These are phyloP conservation scores for Cyberlindnera euphorbiae DNA, from an alignment of 805 yeast genomes.

Conservation along the genomic window DNA sequence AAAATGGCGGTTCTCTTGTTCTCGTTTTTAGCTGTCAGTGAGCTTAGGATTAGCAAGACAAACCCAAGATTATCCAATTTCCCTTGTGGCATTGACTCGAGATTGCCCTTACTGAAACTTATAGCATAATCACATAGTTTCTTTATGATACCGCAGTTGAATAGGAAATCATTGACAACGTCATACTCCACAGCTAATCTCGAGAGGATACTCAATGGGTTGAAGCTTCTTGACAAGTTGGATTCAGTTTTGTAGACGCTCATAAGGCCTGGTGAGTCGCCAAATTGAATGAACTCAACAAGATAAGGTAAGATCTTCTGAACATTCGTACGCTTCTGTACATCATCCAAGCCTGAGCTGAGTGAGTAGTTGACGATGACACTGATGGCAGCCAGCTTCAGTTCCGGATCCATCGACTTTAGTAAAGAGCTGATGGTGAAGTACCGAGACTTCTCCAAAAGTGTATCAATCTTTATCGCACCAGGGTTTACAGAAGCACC, in stretches of 20 bases:
- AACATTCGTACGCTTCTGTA: conserved; percentile 12
- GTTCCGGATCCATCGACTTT: conserved; percentile 19
- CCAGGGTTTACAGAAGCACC: neutral
- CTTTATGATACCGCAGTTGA: conserved; percentile 30
- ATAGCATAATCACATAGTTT: conserved; percentile 28
- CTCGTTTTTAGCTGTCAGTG: conserved; percentile 34
- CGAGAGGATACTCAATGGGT: conserved; percentile 32
- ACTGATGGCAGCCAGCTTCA: conserved; percentile 19
- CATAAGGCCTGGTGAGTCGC: conserved; percentile 11
- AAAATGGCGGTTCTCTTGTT: conserved; percentile 31
- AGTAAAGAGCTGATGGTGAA: conserved; percentile 21
- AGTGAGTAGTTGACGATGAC: conserved; percentile 19
- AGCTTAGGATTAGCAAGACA: conserved; percentile 33
- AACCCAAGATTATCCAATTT: conserved; percentile 31
- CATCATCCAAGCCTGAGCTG: conserved; percentile 12
- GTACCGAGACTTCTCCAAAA: conserved; percentile 14
- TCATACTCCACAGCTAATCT: conserved; percentile 31
- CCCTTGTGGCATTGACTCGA: conserved; percentile 24
- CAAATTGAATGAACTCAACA: conserved; percentile 20
- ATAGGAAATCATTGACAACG: conserved; percentile 29
- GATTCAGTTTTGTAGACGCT: conserved; percentile 16
- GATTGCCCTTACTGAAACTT: conserved; percentile 19
- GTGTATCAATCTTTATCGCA: conserved; percentile 15
- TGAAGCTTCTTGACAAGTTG: conserved; percentile 20
- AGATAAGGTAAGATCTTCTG: conserved; percentile 22